Evolutionary conservation across 768 basidiomycete species (phyloP), one percentile per base, ranked within the genome.

Genomic region (Collybia mongolica): DNA sequence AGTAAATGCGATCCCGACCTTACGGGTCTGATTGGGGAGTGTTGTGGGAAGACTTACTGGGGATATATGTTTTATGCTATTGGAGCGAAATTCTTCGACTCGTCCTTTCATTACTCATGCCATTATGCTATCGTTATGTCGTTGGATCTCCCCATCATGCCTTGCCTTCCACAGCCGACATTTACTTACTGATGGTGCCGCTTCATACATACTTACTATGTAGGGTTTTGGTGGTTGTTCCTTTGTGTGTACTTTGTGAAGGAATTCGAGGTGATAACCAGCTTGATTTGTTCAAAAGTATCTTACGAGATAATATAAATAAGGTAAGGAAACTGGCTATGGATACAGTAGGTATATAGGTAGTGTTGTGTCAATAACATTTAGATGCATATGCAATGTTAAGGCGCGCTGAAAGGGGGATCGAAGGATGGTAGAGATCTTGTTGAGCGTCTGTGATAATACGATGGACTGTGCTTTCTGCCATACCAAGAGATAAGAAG

Each of bases 381-480:
- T 72, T 72, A 37, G 66, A 67, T 46, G 81, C 84, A 53, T 85
- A 77, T 2, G 79, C 81, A 40, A 88, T 79, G 57, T 86, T 80
- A 35, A 87, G 66, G 29, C 74, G 76, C 39, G 73, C 66, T 11
- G 79, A 82, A 18, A 76, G 70, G 23, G 72, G 68, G 53, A 75
- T 74, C 12, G 77, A 64, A 1, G 84, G 81, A 48, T 81, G 74
- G 55, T 88, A 88, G 11, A 88, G 69, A 58, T 87, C 85, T 36
- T 73, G 72, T 54, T 87, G 84, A 0, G 86, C 86, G 48, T 80
- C 78, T 51, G 74, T 73, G 51, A 86, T 78, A 46, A 88, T 71
- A 28, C 71, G 72, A 60, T 76, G 77, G 6, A 81, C 83, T 48
- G 75, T 73, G 49, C 74, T 72, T 40, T 81, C 79, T 20, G 77